Evolutionary conservation across 2,329 filamentous ascomycete species (phyloP).

Genomic region (Fusarium sp.): DNA sequence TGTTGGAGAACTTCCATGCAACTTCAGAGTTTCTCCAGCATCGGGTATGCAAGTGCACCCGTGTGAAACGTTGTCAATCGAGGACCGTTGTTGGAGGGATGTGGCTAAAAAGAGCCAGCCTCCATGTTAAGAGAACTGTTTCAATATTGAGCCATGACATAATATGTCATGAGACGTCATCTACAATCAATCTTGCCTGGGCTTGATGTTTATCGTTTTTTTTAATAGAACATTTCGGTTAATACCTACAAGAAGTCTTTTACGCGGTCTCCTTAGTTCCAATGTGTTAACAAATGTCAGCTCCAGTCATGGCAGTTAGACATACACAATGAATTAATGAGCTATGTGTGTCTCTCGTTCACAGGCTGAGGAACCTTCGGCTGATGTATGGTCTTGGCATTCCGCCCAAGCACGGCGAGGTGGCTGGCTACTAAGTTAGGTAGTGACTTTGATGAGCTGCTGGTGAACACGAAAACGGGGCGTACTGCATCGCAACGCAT

Average conservation of each 20-base stretch:
- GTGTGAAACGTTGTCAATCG: constrained; percentile 22
- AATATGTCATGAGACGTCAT: constrained; percentile 16
- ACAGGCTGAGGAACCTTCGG: constrained; percentile 17
- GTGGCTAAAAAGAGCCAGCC: constrained; percentile 1
- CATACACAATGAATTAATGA: constrained; percentile 4
- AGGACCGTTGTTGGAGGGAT: constrained; percentile 7
- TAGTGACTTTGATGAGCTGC: constrained; percentile 4
- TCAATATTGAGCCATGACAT: constrained; percentile 4
- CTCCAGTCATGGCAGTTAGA: constrained; percentile 1
- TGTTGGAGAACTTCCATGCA: constrained; percentile 24
- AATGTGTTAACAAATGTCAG: constrained; percentile 1
- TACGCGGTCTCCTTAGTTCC: not conserved
- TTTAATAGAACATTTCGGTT: not conserved
- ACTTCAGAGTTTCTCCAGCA: constrained; percentile 21
- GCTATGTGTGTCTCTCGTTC: constrained; percentile 2
- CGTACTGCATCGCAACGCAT: constrained; percentile 40
- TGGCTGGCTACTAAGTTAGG: constrained; percentile 7
- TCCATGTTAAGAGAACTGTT: constrained; percentile 10
- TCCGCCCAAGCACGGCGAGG: constrained; percentile 9
- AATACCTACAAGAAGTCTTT: not conserved
- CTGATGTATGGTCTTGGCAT: constrained; percentile 29
- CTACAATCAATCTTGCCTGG: not conserved
- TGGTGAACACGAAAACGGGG: constrained; percentile 37
- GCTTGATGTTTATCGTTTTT: not conserved
- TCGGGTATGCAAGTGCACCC: constrained; percentile 29